Percentiles rank a stretch among this genome's conserved stretches.
These are phyloP conservation scores for Ramaria rubella DNA, from an alignment of 768 basidiomycete species.

Conservation along the genomic window DNA sequence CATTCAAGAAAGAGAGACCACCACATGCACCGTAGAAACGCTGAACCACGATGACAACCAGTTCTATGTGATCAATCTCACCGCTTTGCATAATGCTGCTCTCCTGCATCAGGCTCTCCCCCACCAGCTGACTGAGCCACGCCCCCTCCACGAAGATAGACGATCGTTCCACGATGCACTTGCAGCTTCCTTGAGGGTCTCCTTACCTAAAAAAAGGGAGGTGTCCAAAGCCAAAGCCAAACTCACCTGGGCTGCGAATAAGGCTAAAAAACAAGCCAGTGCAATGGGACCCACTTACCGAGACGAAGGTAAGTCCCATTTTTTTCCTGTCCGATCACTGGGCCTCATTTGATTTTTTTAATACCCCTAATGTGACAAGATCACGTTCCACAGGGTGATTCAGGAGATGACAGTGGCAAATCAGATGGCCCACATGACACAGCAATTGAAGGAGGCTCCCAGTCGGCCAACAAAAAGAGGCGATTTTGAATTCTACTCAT, in stretches of 20 bases:
- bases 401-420: too few relatives aligned
- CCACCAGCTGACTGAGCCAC: neutral
- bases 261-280: neutral
- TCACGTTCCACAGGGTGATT: too few relatives aligned
- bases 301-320: too few relatives aligned
- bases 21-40: conserved; percentile 9
- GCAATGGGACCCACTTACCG: neutral
- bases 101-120: conserved; percentile 20
- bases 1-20: conserved; percentile 20
- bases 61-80: conserved; percentile 23
- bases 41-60: conserved; percentile 17
- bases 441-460: too few relatives aligned
- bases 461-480: too few relatives aligned
- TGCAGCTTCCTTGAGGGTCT: neutral
- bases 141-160: neutral
- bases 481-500: too few relatives aligned
- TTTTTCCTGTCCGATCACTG: too few relatives aligned
- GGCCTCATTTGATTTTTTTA: too few relatives aligned
- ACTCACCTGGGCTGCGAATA: neutral
- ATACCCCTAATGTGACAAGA: too few relatives aligned
- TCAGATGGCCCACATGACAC: too few relatives aligned
- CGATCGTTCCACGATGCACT: neutral
- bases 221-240: neutral
- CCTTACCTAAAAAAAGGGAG: neutral
- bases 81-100: conserved; percentile 28